A percentile compares a stretch with the other conserved stretches of the same genome.
These are phyloP conservation scores for Hyphopichia fennica DNA, from an alignment of 1,139 yeast species.

Conservation along the genomic window DNA sequence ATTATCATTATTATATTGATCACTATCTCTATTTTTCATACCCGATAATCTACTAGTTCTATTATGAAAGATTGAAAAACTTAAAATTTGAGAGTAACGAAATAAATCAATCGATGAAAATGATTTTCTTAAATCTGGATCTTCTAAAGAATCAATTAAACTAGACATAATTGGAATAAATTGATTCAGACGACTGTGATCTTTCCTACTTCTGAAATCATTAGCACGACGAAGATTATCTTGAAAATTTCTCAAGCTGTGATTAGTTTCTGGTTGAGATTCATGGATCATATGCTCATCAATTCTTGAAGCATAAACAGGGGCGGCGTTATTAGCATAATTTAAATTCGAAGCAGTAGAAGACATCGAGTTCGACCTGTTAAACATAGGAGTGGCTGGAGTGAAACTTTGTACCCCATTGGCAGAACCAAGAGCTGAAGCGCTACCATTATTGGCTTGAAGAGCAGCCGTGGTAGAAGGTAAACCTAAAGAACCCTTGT, in stretches of 20 bases:
- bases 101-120: slow-evolving; percentile 23
- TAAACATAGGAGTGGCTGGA: slow-evolving; percentile 5
- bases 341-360: background rate
- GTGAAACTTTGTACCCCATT: background rate
- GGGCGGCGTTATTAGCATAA: background rate
- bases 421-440: too few species aligned
- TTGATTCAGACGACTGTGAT: slow-evolving; percentile 13
- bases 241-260: slow-evolving; percentile 27
- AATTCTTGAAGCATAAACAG: background rate
- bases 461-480: slow-evolving; percentile 6
- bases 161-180: background rate
- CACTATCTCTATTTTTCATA: slow-evolving; percentile 40
- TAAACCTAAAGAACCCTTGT: slow-evolving; percentile 22
- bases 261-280: slow-evolving; percentile 4
- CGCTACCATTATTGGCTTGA: background rate
- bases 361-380: slow-evolving; percentile 17
- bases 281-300: slow-evolving; percentile 2
- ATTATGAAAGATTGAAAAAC: slow-evolving; percentile 28
- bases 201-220: slow-evolving; percentile 15
- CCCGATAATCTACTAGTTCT: slow-evolving; percentile 33
- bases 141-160: background rate
- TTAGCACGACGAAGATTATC: slow-evolving; percentile 25
- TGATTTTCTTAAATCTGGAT: slow-evolving; percentile 14
- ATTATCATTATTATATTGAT: slow-evolving; percentile 27
- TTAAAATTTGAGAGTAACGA: slow-evolving; percentile 26